Evolutionary conservation across 2,329 filamentous ascomycete genomes (phyloP), one percentile per base, ranked within the genome.

Genomic region (Aureobasidium namibiae): DNA sequence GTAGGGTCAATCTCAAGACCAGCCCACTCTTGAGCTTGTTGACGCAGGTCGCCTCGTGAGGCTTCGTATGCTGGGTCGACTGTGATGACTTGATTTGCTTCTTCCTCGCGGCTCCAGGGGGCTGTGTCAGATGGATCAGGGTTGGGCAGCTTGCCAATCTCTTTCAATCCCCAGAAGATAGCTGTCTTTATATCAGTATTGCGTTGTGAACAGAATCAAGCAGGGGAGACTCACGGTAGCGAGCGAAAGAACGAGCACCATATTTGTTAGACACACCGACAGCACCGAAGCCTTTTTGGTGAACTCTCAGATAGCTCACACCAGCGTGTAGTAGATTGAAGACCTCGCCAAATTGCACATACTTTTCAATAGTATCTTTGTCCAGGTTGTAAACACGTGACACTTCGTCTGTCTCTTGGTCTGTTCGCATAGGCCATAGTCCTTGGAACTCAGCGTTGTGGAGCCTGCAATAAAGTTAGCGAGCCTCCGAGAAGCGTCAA

Each of bases 391-490:
- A 87, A 33, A 87, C 82, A 6, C 78, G 76, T 67, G 83, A 86
- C 4, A 87, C 82, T 69, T 87, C 84, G 45, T 80, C 78, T 59
- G 78, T 77, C 64, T 87, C 84, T 45, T 81, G 77, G 4, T 79
- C 76, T 8, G 79, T 84, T 5, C 84, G 76, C 79, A 87, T 85
- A 0, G 83, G 82, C 84, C 84, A 87, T 29, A 87, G 73, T 50
- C 84, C 84, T 68, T 87, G 84, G 65, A 87, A 87, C 63, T 87
- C 84, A 52, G 84, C 84, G 63, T 87, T 87, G 69, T 87, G 85
- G 11, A 87, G 79, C 3, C 46, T 36, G 3, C 18, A 33, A n/a
- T 6, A 4, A 5, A 16, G 26, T 48, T 23, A 48, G 44, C 9
- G n/a, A 10, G 7, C 26, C 1, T n/a, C 24, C 16, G 18, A 34